Evolutionary conservation across 805 yeast genomes (phyloP).

Genomic region (Kockiozyma suomiensis): DNA sequence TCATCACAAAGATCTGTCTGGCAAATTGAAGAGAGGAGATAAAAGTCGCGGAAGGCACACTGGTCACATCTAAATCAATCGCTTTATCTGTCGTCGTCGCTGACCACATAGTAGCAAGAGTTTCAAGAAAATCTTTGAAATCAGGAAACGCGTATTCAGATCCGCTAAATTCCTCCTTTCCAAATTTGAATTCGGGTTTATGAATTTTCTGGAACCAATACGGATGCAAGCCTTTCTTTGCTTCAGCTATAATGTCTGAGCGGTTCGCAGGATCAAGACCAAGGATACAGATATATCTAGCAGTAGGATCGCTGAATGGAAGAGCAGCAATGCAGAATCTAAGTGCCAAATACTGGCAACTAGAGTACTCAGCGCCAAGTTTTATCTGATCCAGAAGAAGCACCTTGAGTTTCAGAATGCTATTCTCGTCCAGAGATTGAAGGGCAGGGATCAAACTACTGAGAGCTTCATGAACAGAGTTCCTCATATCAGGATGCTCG

Average conservation of each 20-base stretch:
- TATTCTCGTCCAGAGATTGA: constrained; percentile 37
- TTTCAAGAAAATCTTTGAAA: constrained; percentile 46
- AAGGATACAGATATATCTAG: constrained; percentile 65
- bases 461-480: constrained; percentile 72
- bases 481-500: constrained; percentile 63
- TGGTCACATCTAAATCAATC: background rate
- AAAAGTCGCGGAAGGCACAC: constrained; percentile 23
- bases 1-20: constrained; percentile 64
- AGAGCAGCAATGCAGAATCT: constrained; percentile 66
- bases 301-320: constrained; percentile 67
- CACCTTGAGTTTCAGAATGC: constrained; percentile 50
- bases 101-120: background rate
- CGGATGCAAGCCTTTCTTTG: constrained; percentile 78
- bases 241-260: constrained; percentile 78
- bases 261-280: constrained; percentile 63
- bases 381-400: constrained; percentile 45
- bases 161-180: constrained; percentile 44
- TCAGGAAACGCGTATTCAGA: constrained; percentile 55
- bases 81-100: background rate
- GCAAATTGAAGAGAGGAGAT: constrained; percentile 54
- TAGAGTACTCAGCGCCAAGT: constrained; percentile 48
- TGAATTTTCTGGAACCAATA: constrained; percentile 67
- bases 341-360: constrained; percentile 64
- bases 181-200: constrained; percentile 39
- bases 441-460: constrained; percentile 59